A percentile compares a stretch with the other conserved stretches of the same genome.
These are phyloP conservation scores for Cordyceps cateniannulata DNA, from an alignment of 2,329 filamentous ascomycete genomes.

Conservation along the genomic window DNA sequence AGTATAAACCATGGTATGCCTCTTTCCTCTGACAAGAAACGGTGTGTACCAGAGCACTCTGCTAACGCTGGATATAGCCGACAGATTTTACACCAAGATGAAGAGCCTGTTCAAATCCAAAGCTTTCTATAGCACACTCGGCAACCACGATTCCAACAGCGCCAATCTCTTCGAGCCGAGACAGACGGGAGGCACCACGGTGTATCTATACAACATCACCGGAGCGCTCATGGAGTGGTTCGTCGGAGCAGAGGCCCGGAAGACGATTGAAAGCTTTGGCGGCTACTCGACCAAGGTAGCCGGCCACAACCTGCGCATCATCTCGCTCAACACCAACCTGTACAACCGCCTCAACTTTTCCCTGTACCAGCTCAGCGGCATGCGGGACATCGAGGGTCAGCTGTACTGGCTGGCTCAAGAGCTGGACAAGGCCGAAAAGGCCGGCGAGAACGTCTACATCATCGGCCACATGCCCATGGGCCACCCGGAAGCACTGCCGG, in stretches of 20 bases:
- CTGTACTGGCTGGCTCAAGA: slow-evolving; percentile 48
- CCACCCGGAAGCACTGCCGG: slow-evolving; percentile 42
- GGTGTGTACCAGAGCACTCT: slow-evolving; percentile 32
- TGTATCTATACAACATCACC: slow-evolving; percentile 49
- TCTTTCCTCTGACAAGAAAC: slow-evolving; percentile 15
- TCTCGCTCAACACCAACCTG: slow-evolving; percentile 55
- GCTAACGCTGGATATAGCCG: no score
- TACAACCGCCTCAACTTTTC: slow-evolving; percentile 53
- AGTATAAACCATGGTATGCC: slow-evolving; percentile 25
- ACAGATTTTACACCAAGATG: no score
- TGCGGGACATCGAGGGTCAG: slow-evolving; percentile 44
- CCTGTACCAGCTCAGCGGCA: slow-evolving; percentile 44
- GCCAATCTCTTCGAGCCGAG: slow-evolving; percentile 43
- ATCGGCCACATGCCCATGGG: slow-evolving; percentile 53
- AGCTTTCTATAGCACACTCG: slow-evolving; percentile 46
- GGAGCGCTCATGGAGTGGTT: slow-evolving; percentile 43
- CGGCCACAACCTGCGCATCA: slow-evolving; percentile 44
- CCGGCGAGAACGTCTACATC: slow-evolving; percentile 49
- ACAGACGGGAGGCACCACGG: slow-evolving; percentile 32
- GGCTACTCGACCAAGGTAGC: slow-evolving; percentile 43
- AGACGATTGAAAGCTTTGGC: slow-evolving; percentile 36
- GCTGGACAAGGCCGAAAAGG: slow-evolving; percentile 45
- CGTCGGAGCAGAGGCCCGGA: slow-evolving; percentile 25
- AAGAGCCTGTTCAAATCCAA: slow-evolving; percentile 21
- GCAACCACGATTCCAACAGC: slow-evolving; percentile 52